Base-by-base conservation (phyloP, 371 early-diverging fungal species). In the Syncephalis plumigaleata region DNA sequence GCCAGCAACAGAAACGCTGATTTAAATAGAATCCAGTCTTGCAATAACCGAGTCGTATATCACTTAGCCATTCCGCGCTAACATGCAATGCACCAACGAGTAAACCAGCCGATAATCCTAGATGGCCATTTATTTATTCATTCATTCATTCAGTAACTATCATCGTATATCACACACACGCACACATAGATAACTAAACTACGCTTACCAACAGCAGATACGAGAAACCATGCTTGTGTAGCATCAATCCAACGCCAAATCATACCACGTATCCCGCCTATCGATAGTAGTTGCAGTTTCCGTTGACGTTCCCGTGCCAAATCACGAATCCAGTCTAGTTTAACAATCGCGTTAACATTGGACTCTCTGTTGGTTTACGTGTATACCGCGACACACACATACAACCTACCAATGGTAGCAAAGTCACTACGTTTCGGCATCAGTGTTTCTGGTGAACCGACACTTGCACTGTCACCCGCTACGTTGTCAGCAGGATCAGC, bases 1-100 rank as follows among this genome's bases (percentile, higher is more conserved):
- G 78, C 90, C 84, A 87, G 59, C 96, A 95, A 62, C 96, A 95
- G 60, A 91, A 92, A 50, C 81, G 70, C 31, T 76, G 70, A 67
- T 82, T 90, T 46, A 86, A 64, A 47, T 83, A 77, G 68, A 85
- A 89, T n/a, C 76, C 79, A 0, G 75, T 79, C 2, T 62, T 60
- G 56, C 96, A 95, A 51, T 84, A 89, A 0, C 96, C 96, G 26
- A 71, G 61, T 51, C 84, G 82, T 46, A 84, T 61, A 57, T 82
- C 84, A 15, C 77, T 73, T 48, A 94, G 67, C 71, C 78, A 77
- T 57, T 79, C 81, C 16, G 84, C 73, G 21, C 73, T 68, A 26
- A 91, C 75, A 48, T 87, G 82, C 24, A 91, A 78, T 39, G 77
- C 73, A 44, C 85, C 84, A 1, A 94, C 91, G n/a, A 84, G 51